These are phyloP conservation scores for Chaetomium strumarium DNA, from an alignment of 2,329 filamentous ascomycete genomes.

Conservation along the genomic window DNA sequence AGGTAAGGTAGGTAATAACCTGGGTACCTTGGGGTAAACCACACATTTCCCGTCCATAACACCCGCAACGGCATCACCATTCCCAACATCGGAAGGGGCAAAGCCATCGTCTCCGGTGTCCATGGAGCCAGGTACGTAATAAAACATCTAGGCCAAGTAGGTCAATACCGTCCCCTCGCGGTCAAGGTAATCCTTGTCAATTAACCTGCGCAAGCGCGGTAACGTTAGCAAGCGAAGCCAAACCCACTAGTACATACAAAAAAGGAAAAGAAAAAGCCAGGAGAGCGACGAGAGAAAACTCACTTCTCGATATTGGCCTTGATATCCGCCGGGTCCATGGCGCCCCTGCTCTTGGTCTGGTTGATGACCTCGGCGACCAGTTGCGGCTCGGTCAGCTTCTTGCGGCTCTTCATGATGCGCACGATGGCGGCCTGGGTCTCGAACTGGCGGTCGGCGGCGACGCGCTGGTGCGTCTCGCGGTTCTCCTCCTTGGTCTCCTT, in stretches of 20 bases:
- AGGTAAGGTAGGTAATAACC: no score
- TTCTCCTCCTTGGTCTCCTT: constrained; percentile 96
- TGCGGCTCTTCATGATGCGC: constrained; percentile 91
- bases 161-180: constrained; percentile 65
- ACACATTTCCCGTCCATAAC: no score
- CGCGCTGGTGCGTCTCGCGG: constrained; percentile 84
- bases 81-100: no score
- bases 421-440: constrained; percentile 98
- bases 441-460: constrained; percentile 83
- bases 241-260: neutral
- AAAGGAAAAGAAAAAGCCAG: neutral
- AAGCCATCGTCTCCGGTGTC: neutral
- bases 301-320: constrained; percentile 97
- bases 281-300: constrained; percentile 31
- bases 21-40: no score
- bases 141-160: constrained; percentile 52
- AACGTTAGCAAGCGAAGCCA: constrained; percentile 31
- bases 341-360: constrained; percentile 79
- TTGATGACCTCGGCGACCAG: constrained; percentile 88
- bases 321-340: constrained; percentile 78
- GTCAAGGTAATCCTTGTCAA: constrained; percentile 92
- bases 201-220: constrained; percentile 53
- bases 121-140: neutral
- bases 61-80: no score
- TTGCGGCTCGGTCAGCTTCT: constrained; percentile 79